Base-by-base conservation (phyloP, 805 yeast species). In the Wickerhamomyces subpelliculosus region DNA sequence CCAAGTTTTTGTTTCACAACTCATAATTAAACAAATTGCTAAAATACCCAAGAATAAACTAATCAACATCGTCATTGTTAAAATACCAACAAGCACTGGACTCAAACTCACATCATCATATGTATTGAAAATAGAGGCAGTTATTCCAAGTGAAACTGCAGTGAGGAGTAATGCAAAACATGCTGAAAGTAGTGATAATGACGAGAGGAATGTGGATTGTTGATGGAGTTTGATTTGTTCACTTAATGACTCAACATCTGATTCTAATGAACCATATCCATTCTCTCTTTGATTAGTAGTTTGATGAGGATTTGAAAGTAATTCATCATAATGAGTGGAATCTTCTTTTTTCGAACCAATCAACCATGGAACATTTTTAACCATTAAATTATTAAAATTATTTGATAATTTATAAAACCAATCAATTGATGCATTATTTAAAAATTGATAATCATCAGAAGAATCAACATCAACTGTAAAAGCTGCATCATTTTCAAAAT, bases 111-210 rank as follows among this genome's bases (percentile, higher is more conserved):
- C 45, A 24, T 61, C 44, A 41, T 54, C 44, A 42, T 47, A 34
- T 6, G 39, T 37, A 24, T 42, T 18, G 14, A 4, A 16, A 40
- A 54, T 40, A 32, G 68, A 46, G 45, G 53, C 62, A 45, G 69
- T 54, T 19, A 67, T 64, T 8, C 73, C 73, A 13, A 70, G 46
- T 2, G 78, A 65, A 21, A 70, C 58, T 13, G 68, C 67, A 2
- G 71, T 62, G 10, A 68, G 52, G 16, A 70, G 48, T 1, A 69
- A 49, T 4, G 80, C 60, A 8, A 68, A 27, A 17, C 64, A 49
- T 31, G 67, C 55, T 14, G 67, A 54, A 4, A 68, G 43, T 27
- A 68, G 43, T 20, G 73, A 72, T n/a, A 74, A 44, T 31, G 72
- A 65, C 2, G 70, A 49, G 24, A 73, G 40, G 8, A 73, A 67